Conservation (phyloP, 768 basidiomycete genomes). For the Termitomyces heimii region DNA sequence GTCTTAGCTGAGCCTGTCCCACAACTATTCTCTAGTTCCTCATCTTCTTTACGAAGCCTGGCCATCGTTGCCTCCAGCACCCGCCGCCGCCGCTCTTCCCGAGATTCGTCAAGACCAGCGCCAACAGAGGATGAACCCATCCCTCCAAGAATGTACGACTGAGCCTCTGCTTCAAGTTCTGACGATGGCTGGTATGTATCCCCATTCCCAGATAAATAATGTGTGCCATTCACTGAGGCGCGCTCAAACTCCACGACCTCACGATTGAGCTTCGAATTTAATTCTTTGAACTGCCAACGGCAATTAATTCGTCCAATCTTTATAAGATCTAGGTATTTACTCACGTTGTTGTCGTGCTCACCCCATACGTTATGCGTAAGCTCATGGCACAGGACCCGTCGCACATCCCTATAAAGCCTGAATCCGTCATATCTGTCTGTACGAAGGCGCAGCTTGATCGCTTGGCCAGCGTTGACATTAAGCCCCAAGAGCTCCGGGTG, state of each 20-base stretch:
- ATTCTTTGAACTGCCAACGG: slow-evolving; percentile 55
- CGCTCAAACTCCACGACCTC: slow-evolving; percentile 69
- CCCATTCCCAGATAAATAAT: slow-evolving; percentile 36
- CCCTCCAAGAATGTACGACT: slow-evolving; percentile 46
- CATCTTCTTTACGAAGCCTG: slow-evolving; percentile 58
- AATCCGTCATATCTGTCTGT: slow-evolving; percentile 74
- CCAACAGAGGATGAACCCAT: slow-evolving; percentile 10
- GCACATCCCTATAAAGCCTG: slow-evolving; percentile 54
- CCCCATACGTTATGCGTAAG: slow-evolving; percentile 71
- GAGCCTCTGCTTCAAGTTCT: slow-evolving; percentile 51
- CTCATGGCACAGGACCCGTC: slow-evolving; percentile 73
- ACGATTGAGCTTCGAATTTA: slow-evolving; percentile 69
- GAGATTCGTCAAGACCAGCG: slow-evolving; percentile 30
- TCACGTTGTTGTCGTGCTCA: slow-evolving; percentile 67
- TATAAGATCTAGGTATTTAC: slow-evolving; percentile 17
- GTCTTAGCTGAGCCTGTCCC: slow-evolving; percentile 37
- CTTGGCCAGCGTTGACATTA: slow-evolving; percentile 55
- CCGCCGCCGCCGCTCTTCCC: slow-evolving; percentile 50
- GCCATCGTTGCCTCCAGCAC: slow-evolving; percentile 56
- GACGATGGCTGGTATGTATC: slow-evolving; percentile 49
- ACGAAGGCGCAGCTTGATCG: slow-evolving; percentile 63
- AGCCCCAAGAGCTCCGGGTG: slow-evolving; percentile 64
- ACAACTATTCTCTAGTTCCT: slow-evolving; percentile 67
- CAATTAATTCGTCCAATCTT: background rate
- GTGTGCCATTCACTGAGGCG: slow-evolving; percentile 44